phyloP scores from a whole-genome alignment of 345 rosid genomes.

The Populus nigra region DNA sequence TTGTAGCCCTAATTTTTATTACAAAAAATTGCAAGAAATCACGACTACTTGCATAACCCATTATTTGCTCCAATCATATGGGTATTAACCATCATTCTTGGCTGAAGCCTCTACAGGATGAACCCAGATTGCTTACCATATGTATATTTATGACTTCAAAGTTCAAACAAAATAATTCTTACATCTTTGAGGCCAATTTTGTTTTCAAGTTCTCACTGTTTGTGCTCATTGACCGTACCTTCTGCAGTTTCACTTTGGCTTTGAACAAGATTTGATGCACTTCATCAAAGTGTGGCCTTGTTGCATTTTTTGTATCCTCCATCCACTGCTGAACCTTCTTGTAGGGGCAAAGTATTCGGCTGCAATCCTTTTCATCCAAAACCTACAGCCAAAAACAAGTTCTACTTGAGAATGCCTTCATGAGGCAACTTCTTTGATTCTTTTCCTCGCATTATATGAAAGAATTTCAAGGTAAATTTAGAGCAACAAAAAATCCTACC shows the following conservation, averaged over 20 bases:
- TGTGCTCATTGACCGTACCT: conserved; percentile 17
- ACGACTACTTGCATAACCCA: not conserved
- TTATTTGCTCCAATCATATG: not conserved
- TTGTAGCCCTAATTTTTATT: not conserved
- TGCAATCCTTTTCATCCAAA: conserved; percentile 60
- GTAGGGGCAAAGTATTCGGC: conserved; percentile 50
- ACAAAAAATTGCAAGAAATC: not conserved
- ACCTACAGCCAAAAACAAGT: conserved; percentile 39
- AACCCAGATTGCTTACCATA: not conserved
- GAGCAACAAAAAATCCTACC: too few species aligned
- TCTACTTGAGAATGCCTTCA: not conserved
- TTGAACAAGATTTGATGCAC: conserved; percentile 52
- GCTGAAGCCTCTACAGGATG: not conserved
- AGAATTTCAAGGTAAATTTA: too few species aligned
- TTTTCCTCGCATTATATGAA: too few species aligned
- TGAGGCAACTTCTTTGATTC: not conserved
- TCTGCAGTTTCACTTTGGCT: conserved; percentile 39
- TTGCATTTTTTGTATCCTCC: conserved; percentile 59
- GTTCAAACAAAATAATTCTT: not conserved
- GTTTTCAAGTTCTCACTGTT: conserved; percentile 26
- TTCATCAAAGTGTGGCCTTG: conserved; percentile 72
- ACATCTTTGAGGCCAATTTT: conserved; percentile 16
- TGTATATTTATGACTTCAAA: not conserved
- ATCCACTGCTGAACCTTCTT: conserved; percentile 78
- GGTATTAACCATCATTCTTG: not conserved